phyloP scores from a whole-genome alignment of 495 filamentous ascomycete genomes.

The Hapsidospora chrysogenum region DNA sequence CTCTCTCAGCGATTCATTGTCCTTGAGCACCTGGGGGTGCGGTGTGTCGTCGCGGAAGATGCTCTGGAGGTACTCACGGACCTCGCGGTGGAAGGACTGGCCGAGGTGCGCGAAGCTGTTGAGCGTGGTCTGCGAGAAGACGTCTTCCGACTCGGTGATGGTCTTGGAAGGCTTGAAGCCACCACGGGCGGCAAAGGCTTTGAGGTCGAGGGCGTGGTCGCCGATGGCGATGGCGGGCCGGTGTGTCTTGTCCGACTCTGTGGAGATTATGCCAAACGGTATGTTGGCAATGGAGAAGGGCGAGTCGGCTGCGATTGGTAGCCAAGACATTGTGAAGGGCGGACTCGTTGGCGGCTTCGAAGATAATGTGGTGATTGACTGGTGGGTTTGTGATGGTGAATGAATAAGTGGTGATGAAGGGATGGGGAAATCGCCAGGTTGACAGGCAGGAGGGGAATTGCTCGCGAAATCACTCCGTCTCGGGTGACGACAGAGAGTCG shows the following conservation, averaged over 20 bases:
- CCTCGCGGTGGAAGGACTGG: conserved; percentile 48
- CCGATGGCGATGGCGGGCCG: conserved; percentile 70
- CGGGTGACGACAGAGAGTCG: too few species aligned
- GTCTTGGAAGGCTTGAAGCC: not conserved
- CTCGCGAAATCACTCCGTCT: too few species aligned
- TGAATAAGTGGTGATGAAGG: too few species aligned
- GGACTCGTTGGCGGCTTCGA: not conserved
- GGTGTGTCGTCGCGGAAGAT: conserved; percentile 43
- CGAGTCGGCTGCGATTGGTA: not conserved
- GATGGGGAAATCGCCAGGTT: too few species aligned
- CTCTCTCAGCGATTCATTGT: conserved; percentile 14
- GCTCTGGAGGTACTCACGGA: conserved; percentile 57
- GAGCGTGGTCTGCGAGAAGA: conserved; percentile 47
- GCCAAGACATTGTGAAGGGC: not conserved
- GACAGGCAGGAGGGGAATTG: too few species aligned
- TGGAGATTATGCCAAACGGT: conserved; percentile 79
- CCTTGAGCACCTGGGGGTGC: conserved; percentile 12
- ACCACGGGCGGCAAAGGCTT: conserved; percentile 26
- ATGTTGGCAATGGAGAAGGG: conserved; percentile 77
- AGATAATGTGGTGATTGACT: too few species aligned
- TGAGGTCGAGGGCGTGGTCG: conserved; percentile 59
- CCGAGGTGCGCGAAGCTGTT: conserved; percentile 76
- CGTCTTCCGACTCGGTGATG: conserved; percentile 37
- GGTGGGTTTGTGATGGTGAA: too few species aligned
- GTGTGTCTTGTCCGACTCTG: conserved; percentile 30